Evolutionary conservation across 1,139 yeast species (phyloP), one percentile per base, ranked within the genome.

Genomic region (Yamadazyma trypodendri): DNA sequence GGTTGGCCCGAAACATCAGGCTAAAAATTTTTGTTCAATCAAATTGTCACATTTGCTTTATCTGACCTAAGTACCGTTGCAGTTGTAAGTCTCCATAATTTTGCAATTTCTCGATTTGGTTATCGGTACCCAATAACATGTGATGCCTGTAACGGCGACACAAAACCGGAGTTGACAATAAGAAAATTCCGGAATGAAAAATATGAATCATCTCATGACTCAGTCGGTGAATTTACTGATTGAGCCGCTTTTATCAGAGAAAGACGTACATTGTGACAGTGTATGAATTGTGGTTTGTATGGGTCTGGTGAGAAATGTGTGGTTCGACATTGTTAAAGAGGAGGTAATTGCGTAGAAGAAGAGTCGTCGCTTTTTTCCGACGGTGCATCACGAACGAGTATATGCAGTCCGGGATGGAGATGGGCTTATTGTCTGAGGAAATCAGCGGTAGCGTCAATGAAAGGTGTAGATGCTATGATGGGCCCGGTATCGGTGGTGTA

Each of bases 141-240:
- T 24, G 36, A 38, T 27, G 36, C 50, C 50, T 46, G 50, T 40
- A 46, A 32, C 50, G 50, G 50, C 32, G 21, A 30, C 29, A 32
- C 8, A 32, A 32, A 31, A 31, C 6, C 10, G 20, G n/a, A 6
- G 10, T 9, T 7, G 15, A 12, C 6, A 23, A 23, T 10, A 23
- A 6, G 9, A 20, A 20, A 20, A n/a, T n/a, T n/a, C n/a, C n/a
- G 22, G 9, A 20, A 25, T 6, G 29, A 15, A 25, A 25, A 25
- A 25, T 28, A 6, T 28, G 30, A 28, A 11, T 28, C 30, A 28
- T 11, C 16, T 3, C 4, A 15, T 28, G 34, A 31, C 28, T 31
- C 34, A 31, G 5, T 31, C 11, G 21, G 11, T 15, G 12, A 23
- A 20, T 20, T 7, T 21, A 22, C 21, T 13, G 27, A 31, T 21